A percentile compares a stretch with the other conserved stretches of the same genome.
Evolutionary conservation across 2,329 filamentous ascomycete genomes (phyloP).

Genomic region (Tolypocladium tundrense): DNA sequence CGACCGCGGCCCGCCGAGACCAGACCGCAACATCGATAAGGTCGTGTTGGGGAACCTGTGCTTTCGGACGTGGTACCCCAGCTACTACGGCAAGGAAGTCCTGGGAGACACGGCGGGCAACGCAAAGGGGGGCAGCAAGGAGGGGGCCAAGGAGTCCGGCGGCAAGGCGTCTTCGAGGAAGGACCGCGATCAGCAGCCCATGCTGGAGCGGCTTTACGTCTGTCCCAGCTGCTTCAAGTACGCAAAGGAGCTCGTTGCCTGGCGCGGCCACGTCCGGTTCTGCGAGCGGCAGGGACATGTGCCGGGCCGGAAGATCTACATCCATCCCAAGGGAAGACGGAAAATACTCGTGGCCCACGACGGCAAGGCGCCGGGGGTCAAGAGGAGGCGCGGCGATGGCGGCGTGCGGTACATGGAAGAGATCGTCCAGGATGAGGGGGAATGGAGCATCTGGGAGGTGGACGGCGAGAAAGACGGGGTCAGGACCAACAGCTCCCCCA

Average conservation of each 20-base stretch:
- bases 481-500: conserved; percentile 18
- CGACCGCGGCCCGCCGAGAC: conserved; percentile 25
- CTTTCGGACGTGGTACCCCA: conserved; percentile 88
- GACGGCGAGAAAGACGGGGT: conserved; percentile 78
- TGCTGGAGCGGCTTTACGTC: conserved; percentile 66
- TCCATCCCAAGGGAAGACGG: conserved; percentile 38
- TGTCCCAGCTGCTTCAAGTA: conserved; percentile 96
- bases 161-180: conserved; percentile 19
- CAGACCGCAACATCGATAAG: conserved; percentile 72
- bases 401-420: conserved; percentile 29
- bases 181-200: conserved; percentile 25
- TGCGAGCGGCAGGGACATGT: conserved; percentile 41
- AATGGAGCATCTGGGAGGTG: conserved; percentile 84
- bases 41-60: conserved; percentile 76
- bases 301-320: conserved; percentile 68
- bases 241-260: conserved; percentile 50
- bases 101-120: conserved; percentile 38
- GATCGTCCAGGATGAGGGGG: conserved; percentile 48
- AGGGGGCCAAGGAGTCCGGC: conserved; percentile 15
- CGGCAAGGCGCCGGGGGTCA: conserved; percentile 19
- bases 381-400: conserved; percentile 26
- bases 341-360: conserved; percentile 26
- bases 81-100: conserved; percentile 71
- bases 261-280: conserved; percentile 45
- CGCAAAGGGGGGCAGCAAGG: conserved; percentile 13